A percentile compares a stretch with the other conserved stretches of the same genome.
phyloP scores from a whole-genome alignment of 1,284 basidiomycete species.

The Flammula alnicola region DNA sequence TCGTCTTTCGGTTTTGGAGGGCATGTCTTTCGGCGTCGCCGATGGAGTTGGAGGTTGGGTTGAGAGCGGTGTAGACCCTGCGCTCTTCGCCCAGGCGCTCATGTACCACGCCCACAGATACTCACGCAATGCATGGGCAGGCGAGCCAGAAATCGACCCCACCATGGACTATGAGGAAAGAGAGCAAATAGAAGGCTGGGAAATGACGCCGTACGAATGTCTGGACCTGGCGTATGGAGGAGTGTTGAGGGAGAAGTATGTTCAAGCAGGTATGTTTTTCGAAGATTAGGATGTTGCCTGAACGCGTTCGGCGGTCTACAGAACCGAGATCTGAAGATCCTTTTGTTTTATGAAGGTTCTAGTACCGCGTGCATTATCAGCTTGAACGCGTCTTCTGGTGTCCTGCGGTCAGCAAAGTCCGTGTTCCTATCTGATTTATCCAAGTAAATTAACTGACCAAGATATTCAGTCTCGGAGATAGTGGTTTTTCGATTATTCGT shows the following conservation, averaged over 20 bases:
- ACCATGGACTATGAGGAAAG: conserved; percentile 78
- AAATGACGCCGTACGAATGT: conserved; percentile 72
- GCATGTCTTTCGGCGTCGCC: conserved; percentile 73
- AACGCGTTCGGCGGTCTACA: no score
- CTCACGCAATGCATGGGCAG: conserved; percentile 73
- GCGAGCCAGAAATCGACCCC: conserved; percentile 83
- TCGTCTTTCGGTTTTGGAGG: conserved; percentile 64
- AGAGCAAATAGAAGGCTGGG: conserved; percentile 70
- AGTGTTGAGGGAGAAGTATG: conserved; percentile 69
- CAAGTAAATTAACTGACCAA: neutral
- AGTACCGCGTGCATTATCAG: conserved; percentile 86
- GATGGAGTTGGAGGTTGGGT: conserved; percentile 60
- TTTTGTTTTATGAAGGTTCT: conserved; percentile 57
- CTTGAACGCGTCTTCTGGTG: conserved; percentile 76
- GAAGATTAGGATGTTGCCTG: no score
- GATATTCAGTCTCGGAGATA: conserved; percentile 76
- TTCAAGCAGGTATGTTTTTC: conserved; percentile 69
- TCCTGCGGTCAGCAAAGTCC: conserved; percentile 82
- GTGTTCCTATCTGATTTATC: conserved; percentile 28
- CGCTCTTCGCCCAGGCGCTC: conserved; percentile 61
- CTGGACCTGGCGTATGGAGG: conserved; percentile 75
- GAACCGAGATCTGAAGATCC: conserved; percentile 1
- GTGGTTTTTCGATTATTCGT: conserved; percentile 81
- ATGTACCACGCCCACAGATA: conserved; percentile 72
- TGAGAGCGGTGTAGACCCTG: conserved; percentile 84